Conservation (phyloP, 2,329 filamentous ascomycete genomes). For the Ophiosphaerella korrae region DNA sequence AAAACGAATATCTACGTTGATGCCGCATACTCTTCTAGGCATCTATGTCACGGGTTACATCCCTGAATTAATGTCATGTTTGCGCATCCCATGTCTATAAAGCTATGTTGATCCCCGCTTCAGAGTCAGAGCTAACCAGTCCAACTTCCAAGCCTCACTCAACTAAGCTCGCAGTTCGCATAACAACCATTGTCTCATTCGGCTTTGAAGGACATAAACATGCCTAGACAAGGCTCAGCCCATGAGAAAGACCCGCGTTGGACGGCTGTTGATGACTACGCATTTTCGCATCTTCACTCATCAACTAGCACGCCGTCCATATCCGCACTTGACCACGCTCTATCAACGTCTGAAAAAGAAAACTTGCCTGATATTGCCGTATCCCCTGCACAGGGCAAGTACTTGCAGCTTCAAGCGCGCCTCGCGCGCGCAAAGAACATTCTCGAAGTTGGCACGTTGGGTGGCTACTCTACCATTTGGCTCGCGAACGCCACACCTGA, state of each 20-base stretch:
- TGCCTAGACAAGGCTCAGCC: constrained; percentile 22
- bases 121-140: background rate
- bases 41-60: background rate
- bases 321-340: constrained; percentile 31
- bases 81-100: constrained; percentile 5
- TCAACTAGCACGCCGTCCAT: constrained; percentile 27
- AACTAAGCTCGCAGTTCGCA: background rate
- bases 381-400: constrained; percentile 41
- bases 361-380: constrained; percentile 45
- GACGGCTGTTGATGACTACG: constrained; percentile 48
- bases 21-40: constrained; percentile 1
- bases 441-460: constrained; percentile 62
- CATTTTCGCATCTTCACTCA: constrained; percentile 41
- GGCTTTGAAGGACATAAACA: constrained; percentile 2
- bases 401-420: constrained; percentile 40
- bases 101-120: constrained; percentile 1
- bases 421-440: constrained; percentile 33
- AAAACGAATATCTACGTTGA: background rate
- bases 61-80: background rate
- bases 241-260: constrained; percentile 44
- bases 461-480: constrained; percentile 61
- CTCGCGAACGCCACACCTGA: constrained; percentile 50
- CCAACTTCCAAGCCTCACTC: background rate
- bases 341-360: constrained; percentile 21
- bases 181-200: background rate